Percentiles rank a stretch among this genome's conserved stretches.
Evolutionary conservation across 257 asterid species (phyloP).

Genomic region (Penstemon eatonii): DNA sequence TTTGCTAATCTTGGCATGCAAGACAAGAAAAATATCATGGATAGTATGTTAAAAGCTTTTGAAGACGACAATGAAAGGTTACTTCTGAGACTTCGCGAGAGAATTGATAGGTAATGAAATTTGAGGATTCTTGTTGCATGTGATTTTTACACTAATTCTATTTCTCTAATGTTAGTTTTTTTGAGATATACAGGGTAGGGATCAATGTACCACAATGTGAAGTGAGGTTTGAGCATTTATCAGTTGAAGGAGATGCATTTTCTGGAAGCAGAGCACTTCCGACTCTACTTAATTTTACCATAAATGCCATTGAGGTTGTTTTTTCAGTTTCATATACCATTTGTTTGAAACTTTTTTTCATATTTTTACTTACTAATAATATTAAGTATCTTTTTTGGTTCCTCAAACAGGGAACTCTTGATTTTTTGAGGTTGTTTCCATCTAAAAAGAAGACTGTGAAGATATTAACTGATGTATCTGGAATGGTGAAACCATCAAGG

Average conservation of each 20-base stretch:
- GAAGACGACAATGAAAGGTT: slow-evolving; percentile 77
- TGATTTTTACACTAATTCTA: too few species aligned
- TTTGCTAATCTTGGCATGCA: slow-evolving; percentile 54
- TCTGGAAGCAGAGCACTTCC: slow-evolving; percentile 83
- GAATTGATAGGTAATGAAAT: slow-evolving; percentile 55
- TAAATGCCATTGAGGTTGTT: slow-evolving; percentile 63
- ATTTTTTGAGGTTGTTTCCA: slow-evolving; percentile 51
- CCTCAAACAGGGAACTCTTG: slow-evolving; percentile 51
- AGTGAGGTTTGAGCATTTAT: slow-evolving; percentile 62
- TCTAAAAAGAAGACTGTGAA: slow-evolving; percentile 56
- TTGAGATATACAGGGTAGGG: slow-evolving; percentile 53
- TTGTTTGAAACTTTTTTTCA: not conserved
- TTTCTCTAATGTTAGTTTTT: not conserved
- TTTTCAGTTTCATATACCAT: not conserved
- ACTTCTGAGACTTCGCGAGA: slow-evolving; percentile 55
- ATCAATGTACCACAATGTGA: slow-evolving; percentile 60
- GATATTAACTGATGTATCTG: slow-evolving; percentile 48
- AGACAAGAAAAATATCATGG: slow-evolving; percentile 69
- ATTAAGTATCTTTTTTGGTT: not conserved
- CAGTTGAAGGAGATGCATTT: slow-evolving; percentile 73
- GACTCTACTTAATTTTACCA: slow-evolving; percentile 62
- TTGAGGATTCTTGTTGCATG: not conserved
- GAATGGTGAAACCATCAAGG: slow-evolving; percentile 65
- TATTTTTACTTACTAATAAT: not conserved
- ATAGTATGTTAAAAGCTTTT: slow-evolving; percentile 53